Conservation (phyloP, 306 rosid species). For the Cicer yamashitae region DNA sequence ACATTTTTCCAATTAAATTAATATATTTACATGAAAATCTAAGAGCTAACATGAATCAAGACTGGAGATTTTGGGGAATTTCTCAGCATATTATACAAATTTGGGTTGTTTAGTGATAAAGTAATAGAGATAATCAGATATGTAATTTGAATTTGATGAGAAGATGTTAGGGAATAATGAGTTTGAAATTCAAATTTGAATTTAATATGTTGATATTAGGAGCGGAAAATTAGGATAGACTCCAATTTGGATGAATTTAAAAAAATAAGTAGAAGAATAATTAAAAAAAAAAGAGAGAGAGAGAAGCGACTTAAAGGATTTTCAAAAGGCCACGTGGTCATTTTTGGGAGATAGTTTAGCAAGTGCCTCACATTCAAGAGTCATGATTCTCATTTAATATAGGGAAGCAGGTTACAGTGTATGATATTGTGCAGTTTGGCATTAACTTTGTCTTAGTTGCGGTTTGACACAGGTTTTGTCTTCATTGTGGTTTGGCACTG, state of each 20-base stretch:
- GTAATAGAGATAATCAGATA: neutral
- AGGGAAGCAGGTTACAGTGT: conserved; percentile 7
- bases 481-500: neutral
- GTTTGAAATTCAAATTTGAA: neutral
- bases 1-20: neutral
- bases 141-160: neutral
- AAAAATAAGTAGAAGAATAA: neutral
- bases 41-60: conserved; percentile 19
- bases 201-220: neutral
- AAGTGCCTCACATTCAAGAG: neutral
- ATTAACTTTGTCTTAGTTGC: neutral
- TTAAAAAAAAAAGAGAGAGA: neutral
- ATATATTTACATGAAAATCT: conserved; percentile 1
- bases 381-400: conserved; percentile 6
- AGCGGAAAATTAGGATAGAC: neutral
- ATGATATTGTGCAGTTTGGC: neutral
- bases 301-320: neutral
- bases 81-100: neutral
- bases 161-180: conserved; percentile 9
- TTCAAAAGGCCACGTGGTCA: neutral
- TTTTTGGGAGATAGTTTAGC: neutral
- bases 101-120: conserved; percentile 9
- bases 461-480: neutral
- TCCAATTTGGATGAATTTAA: conserved; percentile 5
- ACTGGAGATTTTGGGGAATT: neutral